phyloP scores from a whole-genome alignment of 495 filamentous ascomycete genomes.

The Penicillium parvum region DNA sequence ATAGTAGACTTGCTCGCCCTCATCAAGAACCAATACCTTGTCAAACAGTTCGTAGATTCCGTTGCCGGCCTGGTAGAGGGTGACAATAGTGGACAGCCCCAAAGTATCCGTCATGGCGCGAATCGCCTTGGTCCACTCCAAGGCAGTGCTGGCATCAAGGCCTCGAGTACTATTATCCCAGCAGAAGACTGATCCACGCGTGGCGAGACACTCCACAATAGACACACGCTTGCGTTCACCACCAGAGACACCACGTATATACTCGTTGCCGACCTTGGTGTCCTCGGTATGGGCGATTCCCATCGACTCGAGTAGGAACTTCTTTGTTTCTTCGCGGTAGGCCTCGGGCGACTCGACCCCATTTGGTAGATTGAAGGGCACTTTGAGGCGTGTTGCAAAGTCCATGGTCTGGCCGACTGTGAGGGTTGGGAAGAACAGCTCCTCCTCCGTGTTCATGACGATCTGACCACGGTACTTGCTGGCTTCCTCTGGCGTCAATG shows the following conservation, averaged over 20 bases:
- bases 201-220: conserved; percentile 61
- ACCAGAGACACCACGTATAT: conserved; percentile 74
- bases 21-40: conserved; percentile 63
- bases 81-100: conserved; percentile 44
- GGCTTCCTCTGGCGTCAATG: conserved; percentile 49
- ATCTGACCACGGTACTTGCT: conserved; percentile 64
- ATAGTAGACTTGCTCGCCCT: conserved; percentile 58
- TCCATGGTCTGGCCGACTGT: conserved; percentile 68
- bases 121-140: conserved; percentile 47
- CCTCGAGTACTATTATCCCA: conserved; percentile 62
- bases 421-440: conserved; percentile 63
- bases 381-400: conserved; percentile 51
- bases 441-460: conserved; percentile 66
- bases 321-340: conserved; percentile 47
- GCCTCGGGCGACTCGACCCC: conserved; percentile 41
- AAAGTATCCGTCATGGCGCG: conserved; percentile 44
- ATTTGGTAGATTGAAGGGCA: conserved; percentile 28
- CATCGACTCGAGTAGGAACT: conserved; percentile 43
- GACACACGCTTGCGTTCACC: conserved; percentile 74
- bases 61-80: conserved; percentile 60
- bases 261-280: conserved; percentile 78
- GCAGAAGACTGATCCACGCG: conserved; percentile 51
- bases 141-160: conserved; percentile 56
- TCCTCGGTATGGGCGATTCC: conserved; percentile 74
- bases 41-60: conserved; percentile 60